Evolutionary conservation across 176 grass and related monocot genomes (phyloP).

Genomic region (Metroxylon sagu): DNA sequence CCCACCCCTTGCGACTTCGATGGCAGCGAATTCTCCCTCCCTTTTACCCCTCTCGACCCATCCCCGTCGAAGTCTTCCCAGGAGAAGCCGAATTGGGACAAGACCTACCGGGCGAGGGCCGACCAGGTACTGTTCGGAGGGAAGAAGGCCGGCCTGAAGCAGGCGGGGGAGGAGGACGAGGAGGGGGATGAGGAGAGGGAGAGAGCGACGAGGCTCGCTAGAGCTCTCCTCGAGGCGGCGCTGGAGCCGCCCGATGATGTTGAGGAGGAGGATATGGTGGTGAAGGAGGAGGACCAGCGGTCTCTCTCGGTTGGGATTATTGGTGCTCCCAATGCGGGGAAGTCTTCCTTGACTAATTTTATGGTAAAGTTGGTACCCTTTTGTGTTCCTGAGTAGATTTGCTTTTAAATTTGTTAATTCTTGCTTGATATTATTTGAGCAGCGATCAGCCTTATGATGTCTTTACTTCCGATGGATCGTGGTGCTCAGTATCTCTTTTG

Average conservation of each 20-base stretch:
- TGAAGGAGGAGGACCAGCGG: constrained; percentile 85
- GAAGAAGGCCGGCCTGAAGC: constrained; percentile 6
- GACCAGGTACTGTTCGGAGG: constrained; percentile 62
- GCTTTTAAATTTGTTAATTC: not conserved
- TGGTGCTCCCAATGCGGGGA: constrained; percentile 88
- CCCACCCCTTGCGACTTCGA: constrained; percentile 16
- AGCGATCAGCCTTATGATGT: no score
- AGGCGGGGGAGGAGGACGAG: not conserved
- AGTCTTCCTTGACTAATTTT: constrained; percentile 78
- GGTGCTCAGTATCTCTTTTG: no score
- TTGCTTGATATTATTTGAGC: not conserved
- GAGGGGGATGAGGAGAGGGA: constrained; percentile 42
- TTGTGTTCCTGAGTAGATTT: not conserved
- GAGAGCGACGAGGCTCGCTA: constrained; percentile 44
- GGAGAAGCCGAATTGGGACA: constrained; percentile 41
- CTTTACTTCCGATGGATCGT: no score
- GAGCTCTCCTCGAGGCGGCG: constrained; percentile 72
- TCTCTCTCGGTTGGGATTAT: constrained; percentile 83
- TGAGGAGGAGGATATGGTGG: constrained; percentile 37
- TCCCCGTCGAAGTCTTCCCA: not conserved
- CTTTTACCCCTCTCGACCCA: not conserved
- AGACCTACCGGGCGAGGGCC: constrained; percentile 56
- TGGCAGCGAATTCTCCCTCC: constrained; percentile 12
- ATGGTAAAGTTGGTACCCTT: constrained; percentile 40
- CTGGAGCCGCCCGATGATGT: constrained; percentile 58